phyloP scores from a whole-genome alignment of 768 basidiomycete genomes.

The Psilocybe cubensis region DNA sequence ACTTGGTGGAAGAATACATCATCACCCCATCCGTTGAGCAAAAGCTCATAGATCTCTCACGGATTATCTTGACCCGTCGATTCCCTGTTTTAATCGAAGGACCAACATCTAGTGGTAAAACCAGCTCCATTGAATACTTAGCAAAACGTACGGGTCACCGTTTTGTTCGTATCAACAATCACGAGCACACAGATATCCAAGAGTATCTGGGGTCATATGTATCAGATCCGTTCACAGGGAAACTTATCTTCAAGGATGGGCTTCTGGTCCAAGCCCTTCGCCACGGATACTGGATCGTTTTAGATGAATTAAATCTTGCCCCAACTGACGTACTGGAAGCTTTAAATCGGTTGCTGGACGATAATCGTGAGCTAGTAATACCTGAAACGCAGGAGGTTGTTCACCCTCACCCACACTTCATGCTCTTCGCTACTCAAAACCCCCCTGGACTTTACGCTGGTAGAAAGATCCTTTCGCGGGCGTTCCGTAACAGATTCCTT shows the following conservation, averaged over 20 bases:
- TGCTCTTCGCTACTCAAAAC: constrained; percentile 98
- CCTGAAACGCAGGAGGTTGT: constrained; percentile 97
- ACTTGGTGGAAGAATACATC: constrained; percentile 81
- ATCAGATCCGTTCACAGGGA: constrained; percentile 91
- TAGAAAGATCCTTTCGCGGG: constrained; percentile 91
- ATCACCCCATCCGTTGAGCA: constrained; percentile 94
- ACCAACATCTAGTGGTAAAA: constrained; percentile 97
- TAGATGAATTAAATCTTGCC: constrained; percentile 96
- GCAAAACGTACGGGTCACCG: constrained; percentile 91
- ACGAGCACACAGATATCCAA: constrained; percentile 99
- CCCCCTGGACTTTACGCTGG: constrained; percentile 96
- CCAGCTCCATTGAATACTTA: constrained; percentile 94
- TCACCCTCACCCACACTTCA: constrained; percentile 92
- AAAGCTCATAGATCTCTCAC: constrained; percentile 93
- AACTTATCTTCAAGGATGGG: constrained; percentile 93
- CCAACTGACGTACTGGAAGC: constrained; percentile 98
- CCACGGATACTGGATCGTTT: constrained; percentile 94
- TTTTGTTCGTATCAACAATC: constrained; percentile 98
- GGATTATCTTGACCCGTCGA: constrained; percentile 84
- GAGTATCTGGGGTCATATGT: constrained; percentile 98
- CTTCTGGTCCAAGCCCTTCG: constrained; percentile 91
- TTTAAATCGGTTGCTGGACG: constrained; percentile 93
- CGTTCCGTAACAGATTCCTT: constrained; percentile 96
- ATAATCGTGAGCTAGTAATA: constrained; percentile 94
- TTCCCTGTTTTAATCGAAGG: constrained; percentile 98